Percentiles rank a stretch among this genome's conserved stretches.
phyloP scores from a whole-genome alignment of 1,284 basidiomycete genomes.

The Pascua sp. region DNA sequence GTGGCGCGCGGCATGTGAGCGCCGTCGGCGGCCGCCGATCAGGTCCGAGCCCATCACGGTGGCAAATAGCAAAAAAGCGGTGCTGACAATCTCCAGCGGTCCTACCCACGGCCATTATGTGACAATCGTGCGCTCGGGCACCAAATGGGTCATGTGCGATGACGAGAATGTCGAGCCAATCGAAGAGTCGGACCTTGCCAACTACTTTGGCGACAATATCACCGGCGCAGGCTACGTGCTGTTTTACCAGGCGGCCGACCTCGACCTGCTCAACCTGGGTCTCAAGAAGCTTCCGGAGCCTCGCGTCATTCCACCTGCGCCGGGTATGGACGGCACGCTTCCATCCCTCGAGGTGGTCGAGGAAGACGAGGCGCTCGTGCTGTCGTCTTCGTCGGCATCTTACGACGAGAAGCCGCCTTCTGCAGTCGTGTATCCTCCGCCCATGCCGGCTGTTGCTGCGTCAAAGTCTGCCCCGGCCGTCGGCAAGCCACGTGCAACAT shows the following conservation, averaged over 20 bases:
- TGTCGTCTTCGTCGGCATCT: too few species aligned
- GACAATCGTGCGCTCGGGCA: conserved; percentile 82
- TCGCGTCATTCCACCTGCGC: conserved; percentile 5
- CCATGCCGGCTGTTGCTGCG: too few species aligned
- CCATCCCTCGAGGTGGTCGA: too few species aligned
- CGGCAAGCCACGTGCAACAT: too few species aligned
- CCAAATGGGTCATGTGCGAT: conserved; percentile 86
- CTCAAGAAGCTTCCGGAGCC: conserved; percentile 26
- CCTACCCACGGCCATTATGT: conserved; percentile 97
- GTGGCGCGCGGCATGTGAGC: background rate
- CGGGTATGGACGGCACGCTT: background rate
- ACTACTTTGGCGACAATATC: conserved; percentile 88
- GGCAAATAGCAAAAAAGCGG: background rate
- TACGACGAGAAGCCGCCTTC: too few species aligned
- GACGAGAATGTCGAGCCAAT: conserved; percentile 88
- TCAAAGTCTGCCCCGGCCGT: too few species aligned
- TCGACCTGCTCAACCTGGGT: conserved; percentile 68
- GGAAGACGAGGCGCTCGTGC: too few species aligned
- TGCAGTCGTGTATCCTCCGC: too few species aligned
- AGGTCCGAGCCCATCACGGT: too few species aligned
- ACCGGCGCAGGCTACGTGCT: conserved; percentile 92
- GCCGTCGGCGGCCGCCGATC: too few species aligned
- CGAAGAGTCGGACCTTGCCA: conserved; percentile 81
- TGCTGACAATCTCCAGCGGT: conserved; percentile 57
- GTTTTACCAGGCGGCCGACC: conserved; percentile 91